Conservation (phyloP, 352 stramenopile species). For the Ophiocytium majus region DNA sequence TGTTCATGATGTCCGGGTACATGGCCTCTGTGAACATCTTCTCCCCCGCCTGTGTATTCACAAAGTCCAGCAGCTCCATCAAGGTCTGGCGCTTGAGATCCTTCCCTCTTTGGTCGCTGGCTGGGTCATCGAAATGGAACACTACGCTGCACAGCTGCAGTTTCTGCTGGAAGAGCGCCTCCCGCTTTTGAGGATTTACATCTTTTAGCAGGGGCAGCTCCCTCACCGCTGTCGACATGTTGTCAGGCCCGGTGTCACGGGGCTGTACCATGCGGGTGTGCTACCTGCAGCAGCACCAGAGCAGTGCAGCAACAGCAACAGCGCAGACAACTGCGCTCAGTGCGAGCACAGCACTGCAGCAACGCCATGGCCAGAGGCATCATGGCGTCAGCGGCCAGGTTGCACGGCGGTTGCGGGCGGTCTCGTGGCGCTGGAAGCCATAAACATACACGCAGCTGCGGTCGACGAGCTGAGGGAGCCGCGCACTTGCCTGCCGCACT, state of each 20-base stretch:
- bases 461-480: no score
- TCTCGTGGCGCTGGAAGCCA: no score
- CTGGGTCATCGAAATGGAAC: constrained; percentile 88
- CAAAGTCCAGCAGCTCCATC: constrained; percentile 98
- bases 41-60: constrained; percentile 83
- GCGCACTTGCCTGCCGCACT: no score
- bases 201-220: constrained; percentile 55
- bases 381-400: no score
- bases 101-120: constrained; percentile 48
- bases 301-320: no score
- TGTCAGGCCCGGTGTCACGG: neutral
- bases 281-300: no score
- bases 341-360: no score
- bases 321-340: no score
- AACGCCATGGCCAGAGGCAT: no score
- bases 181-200: constrained; percentile 41
- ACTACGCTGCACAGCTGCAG: constrained; percentile 85
- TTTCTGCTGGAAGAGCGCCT: constrained; percentile 85
- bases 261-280: neutral
- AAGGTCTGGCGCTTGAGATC: constrained; percentile 98
- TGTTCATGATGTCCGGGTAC: constrained; percentile 53
- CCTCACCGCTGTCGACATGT: constrained; percentile 14
- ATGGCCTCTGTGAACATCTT: constrained; percentile 56
- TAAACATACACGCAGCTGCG: no score
- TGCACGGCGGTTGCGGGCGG: no score